These are phyloP conservation scores for Paramecium tetraurelia DNA, from an alignment of 73 alveolate species.

Conservation along the genomic window DNA sequence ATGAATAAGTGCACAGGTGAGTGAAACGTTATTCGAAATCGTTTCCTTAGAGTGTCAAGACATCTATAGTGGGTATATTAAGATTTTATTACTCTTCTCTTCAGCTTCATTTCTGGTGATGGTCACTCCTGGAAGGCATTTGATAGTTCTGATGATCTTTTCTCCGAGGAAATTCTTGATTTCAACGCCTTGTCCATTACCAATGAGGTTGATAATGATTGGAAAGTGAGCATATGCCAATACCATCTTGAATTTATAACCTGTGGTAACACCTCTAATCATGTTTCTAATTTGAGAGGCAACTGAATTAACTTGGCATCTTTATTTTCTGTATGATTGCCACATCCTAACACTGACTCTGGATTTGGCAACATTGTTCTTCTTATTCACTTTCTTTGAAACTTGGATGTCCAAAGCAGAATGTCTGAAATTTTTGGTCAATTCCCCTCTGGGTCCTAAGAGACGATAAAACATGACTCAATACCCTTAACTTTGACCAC, in stretches of 20 bases:
- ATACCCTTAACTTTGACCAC: constrained; percentile 54
- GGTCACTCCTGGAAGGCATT: constrained; percentile 83
- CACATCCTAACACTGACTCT: constrained; percentile 29
- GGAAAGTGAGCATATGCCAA: constrained; percentile 97
- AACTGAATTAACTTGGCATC: constrained; percentile 53
- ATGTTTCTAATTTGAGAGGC: constrained; percentile 71
- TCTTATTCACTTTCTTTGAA: constrained; percentile 7
- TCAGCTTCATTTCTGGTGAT: constrained; percentile 69
- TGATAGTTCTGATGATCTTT: constrained; percentile 81
- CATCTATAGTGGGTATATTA: constrained; percentile 64
- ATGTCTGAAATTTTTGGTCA: constrained; percentile 47
- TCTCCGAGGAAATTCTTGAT: constrained; percentile 95
- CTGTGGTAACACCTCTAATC: constrained; percentile 76
- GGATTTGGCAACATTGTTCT: neutral
- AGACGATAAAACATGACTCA: neutral
- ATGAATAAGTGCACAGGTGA: constrained; percentile 81
- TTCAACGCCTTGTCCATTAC: constrained; percentile 76
- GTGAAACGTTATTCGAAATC: constrained; percentile 84
- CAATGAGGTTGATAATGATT: constrained; percentile 82
- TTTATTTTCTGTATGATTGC: constrained; percentile 55
- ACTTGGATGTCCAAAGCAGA: constrained; percentile 56
- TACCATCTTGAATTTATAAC: constrained; percentile 93
- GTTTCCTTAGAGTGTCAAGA: constrained; percentile 76
- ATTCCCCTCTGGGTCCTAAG: constrained; percentile 58
- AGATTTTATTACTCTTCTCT: constrained; percentile 44